These are phyloP conservation scores for Mimosa pudica DNA, from an alignment of 306 rosid species.

Conservation along the genomic window DNA sequence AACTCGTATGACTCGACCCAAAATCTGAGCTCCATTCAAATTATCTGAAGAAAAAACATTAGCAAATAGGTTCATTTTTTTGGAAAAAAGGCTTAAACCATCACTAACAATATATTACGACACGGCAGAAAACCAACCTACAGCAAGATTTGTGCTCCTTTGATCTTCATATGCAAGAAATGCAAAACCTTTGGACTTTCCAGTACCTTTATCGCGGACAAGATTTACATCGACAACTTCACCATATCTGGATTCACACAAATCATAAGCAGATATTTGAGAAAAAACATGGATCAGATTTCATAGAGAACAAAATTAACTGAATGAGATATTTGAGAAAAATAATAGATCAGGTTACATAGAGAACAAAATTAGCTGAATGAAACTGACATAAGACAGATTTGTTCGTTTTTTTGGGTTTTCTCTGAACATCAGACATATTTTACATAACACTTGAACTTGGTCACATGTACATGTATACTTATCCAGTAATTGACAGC, in stretches of 20 bases:
- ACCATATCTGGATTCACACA: conserved; percentile 57
- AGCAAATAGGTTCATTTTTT: neutral
- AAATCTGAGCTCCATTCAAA: conserved; percentile 82
- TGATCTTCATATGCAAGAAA: conserved; percentile 94
- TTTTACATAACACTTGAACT: neutral
- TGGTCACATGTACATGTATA: neutral
- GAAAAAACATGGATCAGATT: neutral
- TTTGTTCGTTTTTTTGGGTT: neutral
- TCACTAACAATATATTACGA: neutral
- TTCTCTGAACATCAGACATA: neutral
- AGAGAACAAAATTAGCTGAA: neutral
- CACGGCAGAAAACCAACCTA: conserved; percentile 54
- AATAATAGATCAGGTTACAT: neutral
- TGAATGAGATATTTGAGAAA: neutral
- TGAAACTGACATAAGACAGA: neutral
- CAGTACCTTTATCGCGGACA: conserved; percentile 87
- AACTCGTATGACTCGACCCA: conserved; percentile 82
- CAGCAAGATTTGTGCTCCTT: conserved; percentile 87
- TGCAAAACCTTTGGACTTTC: conserved; percentile 88
- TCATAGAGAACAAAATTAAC: neutral
- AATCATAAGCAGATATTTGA: neutral
- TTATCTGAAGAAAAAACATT: conserved; percentile 55
- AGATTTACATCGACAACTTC: conserved; percentile 92
- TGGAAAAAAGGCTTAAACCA: neutral
- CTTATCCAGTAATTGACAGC: too few species aligned